phyloP scores from a whole-genome alignment of 768 basidiomycete genomes.

The Albatrellus ellisii region DNA sequence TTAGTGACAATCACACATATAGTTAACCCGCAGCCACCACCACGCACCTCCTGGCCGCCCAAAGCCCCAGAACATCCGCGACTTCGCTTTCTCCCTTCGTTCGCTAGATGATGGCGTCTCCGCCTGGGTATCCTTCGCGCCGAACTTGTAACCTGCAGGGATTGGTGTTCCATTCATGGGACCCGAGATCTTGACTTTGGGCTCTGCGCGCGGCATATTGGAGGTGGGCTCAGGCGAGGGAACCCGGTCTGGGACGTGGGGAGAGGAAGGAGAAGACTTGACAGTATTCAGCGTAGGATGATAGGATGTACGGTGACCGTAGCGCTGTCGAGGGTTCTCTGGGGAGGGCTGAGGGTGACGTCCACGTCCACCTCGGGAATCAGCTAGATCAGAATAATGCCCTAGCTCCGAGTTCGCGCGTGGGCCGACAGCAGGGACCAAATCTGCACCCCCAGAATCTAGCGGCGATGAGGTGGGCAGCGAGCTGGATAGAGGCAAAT shows the following conservation, averaged over 20 bases:
- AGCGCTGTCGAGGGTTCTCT: slow-evolving; percentile 41
- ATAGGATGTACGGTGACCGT: slow-evolving; percentile 48
- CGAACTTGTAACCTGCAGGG: slow-evolving; percentile 85
- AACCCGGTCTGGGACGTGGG: slow-evolving; percentile 18
- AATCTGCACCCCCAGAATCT: slow-evolving; percentile 17
- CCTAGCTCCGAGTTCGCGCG: slow-evolving; percentile 76
- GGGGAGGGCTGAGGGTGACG: slow-evolving; percentile 35
- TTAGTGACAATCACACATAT: not conserved
- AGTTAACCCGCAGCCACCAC: not conserved
- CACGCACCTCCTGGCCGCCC: slow-evolving; percentile 33
- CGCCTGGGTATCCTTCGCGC: slow-evolving; percentile 49
- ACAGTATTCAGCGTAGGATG: slow-evolving; percentile 43
- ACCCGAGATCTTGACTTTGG: slow-evolving; percentile 77
- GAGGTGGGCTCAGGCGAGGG: slow-evolving; percentile 32
- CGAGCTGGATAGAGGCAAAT: slow-evolving; percentile 50
- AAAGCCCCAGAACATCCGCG: slow-evolving; percentile 89
- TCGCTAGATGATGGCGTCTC: slow-evolving; percentile 8
- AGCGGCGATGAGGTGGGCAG: slow-evolving; percentile 37
- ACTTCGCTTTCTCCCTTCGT: slow-evolving; percentile 85
- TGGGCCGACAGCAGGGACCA: slow-evolving; percentile 21
- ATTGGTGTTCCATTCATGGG: slow-evolving; percentile 79
- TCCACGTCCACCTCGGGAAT: slow-evolving; percentile 20
- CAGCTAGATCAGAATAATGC: slow-evolving; percentile 57
- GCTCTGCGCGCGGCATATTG: slow-evolving; percentile 34
- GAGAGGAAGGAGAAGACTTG: slow-evolving; percentile 32